Evolutionary conservation across 2,329 filamentous ascomycete species (phyloP).

Genomic region (Triangularia setosa): DNA sequence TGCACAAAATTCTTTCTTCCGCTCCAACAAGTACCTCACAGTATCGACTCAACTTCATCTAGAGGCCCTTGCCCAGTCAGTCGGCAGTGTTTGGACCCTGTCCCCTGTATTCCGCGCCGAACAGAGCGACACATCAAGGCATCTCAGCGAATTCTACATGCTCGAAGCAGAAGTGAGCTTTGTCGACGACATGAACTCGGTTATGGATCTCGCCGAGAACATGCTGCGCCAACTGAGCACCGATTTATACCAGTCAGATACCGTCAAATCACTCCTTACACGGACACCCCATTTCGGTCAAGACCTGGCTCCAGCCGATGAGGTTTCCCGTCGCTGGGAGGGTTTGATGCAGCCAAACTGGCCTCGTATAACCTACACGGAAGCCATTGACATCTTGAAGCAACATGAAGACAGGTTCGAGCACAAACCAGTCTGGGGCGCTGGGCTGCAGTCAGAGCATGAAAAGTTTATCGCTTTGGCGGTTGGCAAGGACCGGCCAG

Average conservation of each 20-base stretch:
- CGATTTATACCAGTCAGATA: conserved; percentile 38
- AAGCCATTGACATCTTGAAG: conserved; percentile 68
- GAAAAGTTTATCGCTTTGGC: conserved; percentile 77
- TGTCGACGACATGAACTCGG: conserved; percentile 59
- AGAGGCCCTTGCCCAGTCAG: conserved; percentile 82
- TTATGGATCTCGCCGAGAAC: conserved; percentile 78
- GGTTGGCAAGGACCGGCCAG: conserved; percentile 53
- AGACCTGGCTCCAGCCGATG: conserved; percentile 42
- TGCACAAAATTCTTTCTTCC: conserved; percentile 65
- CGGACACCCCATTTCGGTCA: conserved; percentile 26
- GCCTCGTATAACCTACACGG: conserved; percentile 78
- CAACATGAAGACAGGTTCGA: conserved; percentile 60
- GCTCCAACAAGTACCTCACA: conserved; percentile 84
- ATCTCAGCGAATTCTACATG: conserved; percentile 99
- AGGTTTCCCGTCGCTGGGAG: conserved; percentile 67
- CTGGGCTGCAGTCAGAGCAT: conserved; percentile 83
- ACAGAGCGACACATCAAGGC: conserved; percentile 85
- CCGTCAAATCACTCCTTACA: conserved; percentile 42
- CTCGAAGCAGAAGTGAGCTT: conserved; percentile 88
- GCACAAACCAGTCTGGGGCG: conserved; percentile 65
- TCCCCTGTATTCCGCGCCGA: conserved; percentile 94
- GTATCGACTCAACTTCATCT: conserved; percentile 94
- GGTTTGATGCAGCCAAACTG: conserved; percentile 60
- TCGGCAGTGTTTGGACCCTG: conserved; percentile 89
- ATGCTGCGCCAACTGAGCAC: conserved; percentile 59